These are phyloP conservation scores for Aspergillus puulaauensis DNA, from an alignment of 2,329 filamentous ascomycete genomes.

Conservation along the genomic window DNA sequence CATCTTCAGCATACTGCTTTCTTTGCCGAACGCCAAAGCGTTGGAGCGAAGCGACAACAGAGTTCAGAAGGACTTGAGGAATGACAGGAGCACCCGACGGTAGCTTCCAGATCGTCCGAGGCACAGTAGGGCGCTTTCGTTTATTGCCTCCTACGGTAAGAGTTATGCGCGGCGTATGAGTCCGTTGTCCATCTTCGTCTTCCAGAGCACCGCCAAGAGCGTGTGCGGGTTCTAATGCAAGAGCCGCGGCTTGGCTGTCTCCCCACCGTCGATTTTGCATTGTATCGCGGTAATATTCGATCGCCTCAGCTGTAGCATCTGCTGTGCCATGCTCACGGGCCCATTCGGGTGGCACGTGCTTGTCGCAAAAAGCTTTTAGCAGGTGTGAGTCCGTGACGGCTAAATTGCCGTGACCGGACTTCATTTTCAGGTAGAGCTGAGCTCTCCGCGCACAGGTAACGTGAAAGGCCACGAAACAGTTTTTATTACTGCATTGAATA, in stretches of 20 bases:
- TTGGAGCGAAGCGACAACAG: slow-evolving; percentile 78
- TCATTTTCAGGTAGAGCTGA: slow-evolving; percentile 92
- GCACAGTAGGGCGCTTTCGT: slow-evolving; percentile 52
- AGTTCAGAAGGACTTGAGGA: slow-evolving; percentile 81
- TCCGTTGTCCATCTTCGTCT: slow-evolving; percentile 43
- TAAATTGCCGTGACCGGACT: slow-evolving; percentile 77
- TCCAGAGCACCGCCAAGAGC: slow-evolving; percentile 55
- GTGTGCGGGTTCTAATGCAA: slow-evolving; percentile 74
- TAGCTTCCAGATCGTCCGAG: slow-evolving; percentile 81
- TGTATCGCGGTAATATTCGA: slow-evolving; percentile 82
- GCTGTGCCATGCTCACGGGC: slow-evolving; percentile 81
- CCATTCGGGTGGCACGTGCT: slow-evolving; percentile 88
- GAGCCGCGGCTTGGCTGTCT: slow-evolving; percentile 79
- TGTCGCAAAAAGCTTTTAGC: slow-evolving; percentile 93
- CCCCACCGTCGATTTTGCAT: slow-evolving; percentile 93
- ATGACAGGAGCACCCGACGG: slow-evolving; percentile 95
- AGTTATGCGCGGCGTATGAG: slow-evolving; percentile 50
- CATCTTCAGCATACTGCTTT: slow-evolving; percentile 89
- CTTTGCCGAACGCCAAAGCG: slow-evolving; percentile 82
- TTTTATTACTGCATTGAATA: slow-evolving; percentile 97
- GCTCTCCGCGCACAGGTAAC: slow-evolving; percentile 91
- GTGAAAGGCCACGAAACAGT: slow-evolving; percentile 95
- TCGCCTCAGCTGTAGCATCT: slow-evolving; percentile 75
- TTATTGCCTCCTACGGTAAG: slow-evolving; percentile 59
- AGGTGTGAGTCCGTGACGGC: slow-evolving; percentile 77